Conservation (phyloP, 2,329 filamentous ascomycete species). For the Pseudocercospora vitis region DNA sequence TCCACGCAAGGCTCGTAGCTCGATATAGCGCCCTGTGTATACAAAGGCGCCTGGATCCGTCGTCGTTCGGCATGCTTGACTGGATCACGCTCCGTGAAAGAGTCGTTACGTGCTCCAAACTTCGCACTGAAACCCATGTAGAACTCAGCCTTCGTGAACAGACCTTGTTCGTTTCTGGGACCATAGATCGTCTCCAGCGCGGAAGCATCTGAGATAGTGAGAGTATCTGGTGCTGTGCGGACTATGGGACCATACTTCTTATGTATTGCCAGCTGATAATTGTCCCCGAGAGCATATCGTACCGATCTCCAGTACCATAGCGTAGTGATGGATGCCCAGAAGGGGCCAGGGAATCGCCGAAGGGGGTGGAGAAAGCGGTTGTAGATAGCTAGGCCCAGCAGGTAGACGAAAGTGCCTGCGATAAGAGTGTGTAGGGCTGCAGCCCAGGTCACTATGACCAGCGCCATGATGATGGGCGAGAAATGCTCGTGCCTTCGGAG, state of each 20-base stretch:
- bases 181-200: constrained; percentile 47
- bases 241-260: constrained; percentile 46
- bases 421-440: background rate
- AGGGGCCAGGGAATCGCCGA: constrained; percentile 44
- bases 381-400: constrained; percentile 32
- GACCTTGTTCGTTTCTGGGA: constrained; percentile 20
- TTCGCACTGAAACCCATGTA: constrained; percentile 12
- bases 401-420: background rate
- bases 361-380: constrained; percentile 47
- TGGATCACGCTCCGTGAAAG: constrained; percentile 13
- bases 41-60: constrained; percentile 11
- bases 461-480: background rate
- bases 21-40: constrained; percentile 13
- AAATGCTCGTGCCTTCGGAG: too few relatives aligned
- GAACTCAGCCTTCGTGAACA: constrained; percentile 26
- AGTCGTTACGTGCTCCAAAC: constrained; percentile 9
- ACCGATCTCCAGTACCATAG: constrained; percentile 16
- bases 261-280: constrained; percentile 34
- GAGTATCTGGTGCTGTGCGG: constrained; percentile 49
- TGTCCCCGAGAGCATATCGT: constrained; percentile 2
- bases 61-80: constrained; percentile 9
- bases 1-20: constrained; percentile 16
- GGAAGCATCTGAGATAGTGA: constrained; percentile 44
- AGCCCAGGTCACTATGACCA: background rate
- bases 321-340: constrained; percentile 22